Evolutionary conservation across 2,329 filamentous ascomycete genomes (phyloP).

Genomic region (Corynespora cassiicola): DNA sequence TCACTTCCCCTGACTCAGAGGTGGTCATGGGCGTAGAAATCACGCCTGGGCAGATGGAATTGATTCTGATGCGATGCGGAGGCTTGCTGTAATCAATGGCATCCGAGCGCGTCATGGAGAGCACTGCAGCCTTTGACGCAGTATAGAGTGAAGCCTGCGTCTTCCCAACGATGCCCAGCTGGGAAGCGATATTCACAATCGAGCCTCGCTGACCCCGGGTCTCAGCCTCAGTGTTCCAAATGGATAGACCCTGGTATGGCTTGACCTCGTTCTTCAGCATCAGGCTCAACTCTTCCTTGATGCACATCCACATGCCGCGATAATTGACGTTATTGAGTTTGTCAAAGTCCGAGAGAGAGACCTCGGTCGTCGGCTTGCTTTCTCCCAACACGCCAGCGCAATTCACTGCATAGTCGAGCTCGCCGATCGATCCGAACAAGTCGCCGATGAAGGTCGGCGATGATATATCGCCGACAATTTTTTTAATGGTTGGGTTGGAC

Average conservation of each 20-base stretch:
- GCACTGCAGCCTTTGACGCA: slow-evolving; percentile 62
- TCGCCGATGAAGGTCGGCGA: slow-evolving; percentile 49
- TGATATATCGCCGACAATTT: slow-evolving; percentile 54
- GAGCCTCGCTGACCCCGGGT: slow-evolving; percentile 37
- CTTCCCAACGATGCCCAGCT: slow-evolving; percentile 51
- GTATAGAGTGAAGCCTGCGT: slow-evolving; percentile 56
- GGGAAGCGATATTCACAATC: slow-evolving; percentile 61
- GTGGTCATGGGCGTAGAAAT: slow-evolving; percentile 44
- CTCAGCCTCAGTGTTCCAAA: too few relatives aligned
- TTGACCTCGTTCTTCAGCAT: slow-evolving; percentile 59
- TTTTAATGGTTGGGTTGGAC: slow-evolving; percentile 31
- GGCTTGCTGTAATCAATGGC: slow-evolving; percentile 59
- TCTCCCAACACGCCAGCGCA: slow-evolving; percentile 59
- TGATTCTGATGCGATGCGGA: slow-evolving; percentile 56
- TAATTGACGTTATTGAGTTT: slow-evolving; percentile 61
- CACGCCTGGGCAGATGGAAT: slow-evolving; percentile 61
- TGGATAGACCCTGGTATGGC: slow-evolving; percentile 45
- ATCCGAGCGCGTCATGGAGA: slow-evolving; percentile 61
- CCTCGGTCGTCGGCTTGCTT: slow-evolving; percentile 51
- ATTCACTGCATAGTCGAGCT: slow-evolving; percentile 61
- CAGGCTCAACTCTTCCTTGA: slow-evolving; percentile 54
- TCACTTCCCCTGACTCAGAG: slow-evolving; percentile 5
- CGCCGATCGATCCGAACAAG: slow-evolving; percentile 40
- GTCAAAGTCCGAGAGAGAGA: slow-evolving; percentile 55
- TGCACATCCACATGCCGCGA: slow-evolving; percentile 62